A percentile compares a stretch with the other conserved stretches of the same genome.
Conservation (phyloP, 345 rosid genomes). For the Carallia pectinifolia region DNA sequence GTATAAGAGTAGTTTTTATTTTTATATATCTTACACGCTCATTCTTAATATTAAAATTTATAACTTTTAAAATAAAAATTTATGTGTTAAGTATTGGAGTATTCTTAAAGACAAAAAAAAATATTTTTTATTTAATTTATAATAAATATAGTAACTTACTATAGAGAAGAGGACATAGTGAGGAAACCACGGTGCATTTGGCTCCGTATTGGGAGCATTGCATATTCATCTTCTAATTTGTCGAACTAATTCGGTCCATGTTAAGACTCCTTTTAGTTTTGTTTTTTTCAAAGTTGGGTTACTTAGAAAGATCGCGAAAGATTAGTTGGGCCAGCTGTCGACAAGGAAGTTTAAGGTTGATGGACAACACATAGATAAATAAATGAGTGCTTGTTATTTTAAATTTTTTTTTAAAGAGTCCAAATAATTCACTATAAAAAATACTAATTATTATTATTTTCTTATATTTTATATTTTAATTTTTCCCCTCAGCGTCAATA, state of each 20-base stretch:
- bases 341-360: not conserved
- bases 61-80: no score
- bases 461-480: constrained; percentile 1
- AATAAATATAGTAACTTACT: no score
- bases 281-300: not conserved
- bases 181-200: constrained; percentile 1
- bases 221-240: not conserved
- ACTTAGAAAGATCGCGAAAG: not conserved
- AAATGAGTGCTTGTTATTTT: no score
- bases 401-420: no score
- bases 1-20: not conserved
- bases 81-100: no score
- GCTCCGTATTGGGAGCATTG: constrained; percentile 2
- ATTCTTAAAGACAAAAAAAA: not conserved
- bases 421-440: no score
- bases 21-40: no score
- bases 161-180: no score
- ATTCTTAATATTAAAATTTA: no score
- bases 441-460: no score
- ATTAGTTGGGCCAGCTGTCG: not conserved
- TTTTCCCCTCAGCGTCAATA: constrained; percentile 6
- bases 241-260: constrained; percentile 2
- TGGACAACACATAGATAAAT: no score
- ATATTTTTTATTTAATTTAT: no score
- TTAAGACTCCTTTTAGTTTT: not conserved